Conservation (phyloP, 257 asterid species). For the Solanum etuberosum region DNA sequence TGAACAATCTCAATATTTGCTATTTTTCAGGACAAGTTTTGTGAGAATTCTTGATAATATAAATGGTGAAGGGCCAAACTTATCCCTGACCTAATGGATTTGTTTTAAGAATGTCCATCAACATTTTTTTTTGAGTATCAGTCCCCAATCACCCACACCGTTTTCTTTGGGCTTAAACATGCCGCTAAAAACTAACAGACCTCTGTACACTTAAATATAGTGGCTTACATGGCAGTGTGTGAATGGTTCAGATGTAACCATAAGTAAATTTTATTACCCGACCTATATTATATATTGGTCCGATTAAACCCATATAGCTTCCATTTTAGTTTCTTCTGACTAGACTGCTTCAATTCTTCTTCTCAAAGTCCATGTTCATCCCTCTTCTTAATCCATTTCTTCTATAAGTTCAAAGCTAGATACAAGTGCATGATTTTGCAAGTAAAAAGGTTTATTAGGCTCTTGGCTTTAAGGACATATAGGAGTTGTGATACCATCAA, state of each 20-base stretch:
- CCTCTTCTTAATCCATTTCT: neutral
- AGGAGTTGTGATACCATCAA: neutral
- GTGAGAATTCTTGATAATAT: neutral
- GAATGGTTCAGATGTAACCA: neutral
- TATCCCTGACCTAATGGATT: neutral
- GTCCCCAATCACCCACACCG: neutral
- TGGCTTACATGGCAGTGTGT: neutral
- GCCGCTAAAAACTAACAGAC: neutral
- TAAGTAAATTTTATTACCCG: neutral
- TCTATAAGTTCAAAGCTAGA: neutral
- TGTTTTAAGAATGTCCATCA: neutral
- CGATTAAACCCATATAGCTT: neutral
- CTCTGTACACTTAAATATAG: neutral
- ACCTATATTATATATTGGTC: neutral
- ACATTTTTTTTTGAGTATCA: neutral
- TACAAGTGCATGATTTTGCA: neutral
- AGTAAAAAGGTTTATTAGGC: neutral
- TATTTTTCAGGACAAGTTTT: neutral
- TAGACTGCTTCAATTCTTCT: neutral
- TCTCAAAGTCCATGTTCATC: neutral
- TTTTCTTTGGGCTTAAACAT: neutral
- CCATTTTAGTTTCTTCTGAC: neutral
- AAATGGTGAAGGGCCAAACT: neutral
- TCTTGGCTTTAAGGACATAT: neutral
- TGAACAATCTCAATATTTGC: neutral